Evolutionary conservation across 1,284 basidiomycete genomes (phyloP).

Genomic region (Marasmius sp.): DNA sequence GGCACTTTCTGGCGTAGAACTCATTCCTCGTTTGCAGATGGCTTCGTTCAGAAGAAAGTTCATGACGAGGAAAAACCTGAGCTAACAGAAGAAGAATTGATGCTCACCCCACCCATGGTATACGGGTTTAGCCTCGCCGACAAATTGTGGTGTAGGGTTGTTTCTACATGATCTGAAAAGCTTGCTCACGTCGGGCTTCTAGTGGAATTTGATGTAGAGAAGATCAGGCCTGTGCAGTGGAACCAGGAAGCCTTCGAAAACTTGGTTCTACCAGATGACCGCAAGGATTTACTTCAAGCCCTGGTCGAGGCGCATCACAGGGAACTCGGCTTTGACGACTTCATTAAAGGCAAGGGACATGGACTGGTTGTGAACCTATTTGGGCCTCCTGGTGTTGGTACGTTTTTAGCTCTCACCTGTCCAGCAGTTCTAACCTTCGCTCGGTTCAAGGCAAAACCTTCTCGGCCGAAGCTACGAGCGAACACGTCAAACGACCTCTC

Average conservation of each 20-base stretch:
- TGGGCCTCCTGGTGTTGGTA: slow-evolving; percentile 61
- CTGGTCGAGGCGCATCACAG: slow-evolving; percentile 57
- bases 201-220: slow-evolving; percentile 59
- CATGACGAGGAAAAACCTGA: slow-evolving; percentile 28
- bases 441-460: slow-evolving; percentile 41
- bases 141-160: slow-evolving; percentile 55
- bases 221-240: slow-evolving; percentile 51
- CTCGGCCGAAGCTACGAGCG: slow-evolving; percentile 62
- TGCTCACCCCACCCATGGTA: slow-evolving; percentile 54
- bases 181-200: background rate
- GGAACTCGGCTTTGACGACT: slow-evolving; percentile 56
- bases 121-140: slow-evolving; percentile 60
- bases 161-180: background rate
- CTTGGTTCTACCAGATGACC: slow-evolving; percentile 51
- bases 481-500: slow-evolving; percentile 56
- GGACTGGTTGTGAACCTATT: slow-evolving; percentile 61
- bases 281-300: slow-evolving; percentile 54
- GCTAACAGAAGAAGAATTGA: slow-evolving; percentile 49
- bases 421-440: background rate
- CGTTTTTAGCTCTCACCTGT: slow-evolving; percentile 27
- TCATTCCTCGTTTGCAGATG: slow-evolving; percentile 6
- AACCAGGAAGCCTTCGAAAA: slow-evolving; percentile 56
- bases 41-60: slow-evolving; percentile 21
- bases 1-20: background rate
- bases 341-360: slow-evolving; percentile 61